Conservation (phyloP, 768 basidiomycete genomes). For the Calocybe cyanea region DNA sequence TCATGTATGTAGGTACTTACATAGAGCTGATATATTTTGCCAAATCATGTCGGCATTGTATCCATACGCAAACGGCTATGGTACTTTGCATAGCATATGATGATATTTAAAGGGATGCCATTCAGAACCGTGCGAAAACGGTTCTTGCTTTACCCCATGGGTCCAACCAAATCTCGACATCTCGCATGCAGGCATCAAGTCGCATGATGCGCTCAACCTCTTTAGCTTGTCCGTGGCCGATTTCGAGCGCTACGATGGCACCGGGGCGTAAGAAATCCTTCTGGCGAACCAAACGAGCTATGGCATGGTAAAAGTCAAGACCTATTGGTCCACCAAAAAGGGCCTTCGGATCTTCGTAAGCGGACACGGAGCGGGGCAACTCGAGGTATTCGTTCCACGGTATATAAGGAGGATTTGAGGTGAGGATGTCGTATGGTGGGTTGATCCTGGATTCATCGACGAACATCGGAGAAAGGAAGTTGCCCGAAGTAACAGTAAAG, state of each 20-base stretch:
- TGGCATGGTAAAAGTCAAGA: constrained; percentile 66
- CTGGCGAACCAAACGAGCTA: constrained; percentile 55
- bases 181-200: constrained; percentile 37
- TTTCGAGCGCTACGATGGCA: constrained; percentile 72
- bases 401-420: constrained; percentile 88
- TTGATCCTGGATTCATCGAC: constrained; percentile 26
- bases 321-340: constrained; percentile 69
- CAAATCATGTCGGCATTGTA: neutral
- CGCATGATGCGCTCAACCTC: constrained; percentile 58
- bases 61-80: neutral
- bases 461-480: constrained; percentile 46
- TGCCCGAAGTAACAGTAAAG: constrained; percentile 35
- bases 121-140: constrained; percentile 59
- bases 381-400: constrained; percentile 56
- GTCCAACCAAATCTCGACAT: constrained; percentile 72
- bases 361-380: constrained; percentile 65
- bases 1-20: too few species aligned
- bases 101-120: too few species aligned
- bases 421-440: constrained; percentile 71
- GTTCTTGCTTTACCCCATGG: constrained; percentile 75
- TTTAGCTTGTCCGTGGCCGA: constrained; percentile 69
- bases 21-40: too few species aligned
- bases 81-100: constrained; percentile 4
- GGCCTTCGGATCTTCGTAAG: constrained; percentile 79
- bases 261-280: constrained; percentile 47